Percentiles rank a stretch among this genome's conserved stretches.
Evolutionary conservation across 352 stramenopile species (phyloP).

Genomic region (Phytophthora pinifolia): DNA sequence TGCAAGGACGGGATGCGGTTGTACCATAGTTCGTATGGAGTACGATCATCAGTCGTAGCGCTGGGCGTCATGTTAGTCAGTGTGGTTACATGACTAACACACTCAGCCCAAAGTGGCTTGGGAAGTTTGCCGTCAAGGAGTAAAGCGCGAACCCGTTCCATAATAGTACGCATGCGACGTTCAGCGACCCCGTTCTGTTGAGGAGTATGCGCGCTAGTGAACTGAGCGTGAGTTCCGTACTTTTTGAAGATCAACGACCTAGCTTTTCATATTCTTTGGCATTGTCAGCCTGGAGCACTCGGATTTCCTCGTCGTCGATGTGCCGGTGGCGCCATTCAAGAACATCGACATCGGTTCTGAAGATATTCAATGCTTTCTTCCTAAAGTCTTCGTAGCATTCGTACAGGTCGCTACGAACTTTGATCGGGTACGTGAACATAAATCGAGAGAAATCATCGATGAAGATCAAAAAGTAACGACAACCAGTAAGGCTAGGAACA

Average conservation of each 20-base stretch:
- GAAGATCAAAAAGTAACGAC: slow-evolving; percentile 20
- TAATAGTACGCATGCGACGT: slow-evolving; percentile 5
- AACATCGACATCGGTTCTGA: not conserved
- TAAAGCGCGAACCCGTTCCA: slow-evolving; percentile 5
- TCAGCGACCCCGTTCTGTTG: slow-evolving; percentile 12
- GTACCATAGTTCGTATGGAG: slow-evolving; percentile 7
- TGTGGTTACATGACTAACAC: slow-evolving; percentile 9
- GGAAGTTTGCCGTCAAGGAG: slow-evolving; percentile 8
- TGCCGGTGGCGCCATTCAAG: not conserved
- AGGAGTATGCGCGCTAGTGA: slow-evolving; percentile 10
- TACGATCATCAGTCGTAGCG: not conserved
- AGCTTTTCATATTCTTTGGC: slow-evolving; percentile 13
- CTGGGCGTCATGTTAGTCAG: slow-evolving; percentile 12
- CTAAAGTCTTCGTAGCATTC: slow-evolving; percentile 17
- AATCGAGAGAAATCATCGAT: slow-evolving; percentile 26
- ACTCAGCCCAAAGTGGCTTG: slow-evolving; percentile 9
- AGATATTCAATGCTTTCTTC: slow-evolving; percentile 6
- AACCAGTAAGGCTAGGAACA: slow-evolving; percentile 11
- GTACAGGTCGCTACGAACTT: slow-evolving; percentile 12
- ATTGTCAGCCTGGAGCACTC: not conserved
- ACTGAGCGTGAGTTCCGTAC: slow-evolving; percentile 15
- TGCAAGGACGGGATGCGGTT: slow-evolving; percentile 1
- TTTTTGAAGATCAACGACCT: not conserved
- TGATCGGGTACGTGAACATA: slow-evolving; percentile 22
- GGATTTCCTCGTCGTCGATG: slow-evolving; percentile 1